Evolutionary conservation across 768 basidiomycete genomes (phyloP).

Genomic region (Phanerodontia chrysosporium): DNA sequence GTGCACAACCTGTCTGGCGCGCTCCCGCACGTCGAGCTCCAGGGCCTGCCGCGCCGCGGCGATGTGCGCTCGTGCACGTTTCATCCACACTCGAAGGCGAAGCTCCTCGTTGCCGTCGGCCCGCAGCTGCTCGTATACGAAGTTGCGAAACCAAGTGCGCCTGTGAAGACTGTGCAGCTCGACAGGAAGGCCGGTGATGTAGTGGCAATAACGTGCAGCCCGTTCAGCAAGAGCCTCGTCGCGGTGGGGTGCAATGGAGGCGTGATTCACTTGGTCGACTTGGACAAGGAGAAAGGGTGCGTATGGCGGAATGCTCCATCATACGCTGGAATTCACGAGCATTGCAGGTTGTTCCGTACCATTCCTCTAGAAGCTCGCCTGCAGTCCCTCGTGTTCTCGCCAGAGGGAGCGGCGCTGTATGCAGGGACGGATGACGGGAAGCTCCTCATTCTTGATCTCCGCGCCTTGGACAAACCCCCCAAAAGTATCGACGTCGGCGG

Average conservation of each 20-base stretch:
- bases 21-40: constrained; percentile 45
- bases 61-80: constrained; percentile 48
- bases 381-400: constrained; percentile 63
- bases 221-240: constrained; percentile 72
- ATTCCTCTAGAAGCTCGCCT: constrained; percentile 48
- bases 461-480: constrained; percentile 62
- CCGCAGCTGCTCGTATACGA: constrained; percentile 60
- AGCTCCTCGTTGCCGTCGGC: constrained; percentile 51
- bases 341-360: constrained; percentile 52
- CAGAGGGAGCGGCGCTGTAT: constrained; percentile 64
- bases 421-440: constrained; percentile 62
- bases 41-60: constrained; percentile 38
- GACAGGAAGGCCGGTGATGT: constrained; percentile 42
- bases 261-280: constrained; percentile 54
- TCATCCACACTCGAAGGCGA: constrained; percentile 58
- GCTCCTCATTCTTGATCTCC: constrained; percentile 59
- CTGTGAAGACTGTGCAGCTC: constrained; percentile 48
- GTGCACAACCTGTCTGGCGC: constrained; percentile 56
- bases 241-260: constrained; percentile 55
- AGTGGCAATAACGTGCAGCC: constrained; percentile 56
- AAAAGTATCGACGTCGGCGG: constrained; percentile 45
- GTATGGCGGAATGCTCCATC: constrained; percentile 11
- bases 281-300: constrained; percentile 74
- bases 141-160: constrained; percentile 50
- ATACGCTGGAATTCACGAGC: background rate